Evolutionary conservation across 2,329 filamentous ascomycete species (phyloP).

Genomic region (Cyanodermella asteris): DNA sequence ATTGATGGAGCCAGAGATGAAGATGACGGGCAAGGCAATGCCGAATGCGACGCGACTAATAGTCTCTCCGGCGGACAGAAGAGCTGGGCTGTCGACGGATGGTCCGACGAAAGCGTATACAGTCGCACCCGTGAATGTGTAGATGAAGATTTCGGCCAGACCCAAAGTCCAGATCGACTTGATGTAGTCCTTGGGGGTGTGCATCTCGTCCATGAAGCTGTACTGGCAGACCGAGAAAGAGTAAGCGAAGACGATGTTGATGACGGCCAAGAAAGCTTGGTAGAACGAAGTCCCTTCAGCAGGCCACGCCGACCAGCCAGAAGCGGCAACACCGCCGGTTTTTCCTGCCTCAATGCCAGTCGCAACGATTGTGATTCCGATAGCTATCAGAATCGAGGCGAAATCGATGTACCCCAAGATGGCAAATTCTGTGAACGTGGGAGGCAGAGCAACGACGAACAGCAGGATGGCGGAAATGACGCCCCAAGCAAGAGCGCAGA

Average conservation of each 20-base stretch:
- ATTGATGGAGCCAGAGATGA: slow-evolving; percentile 18
- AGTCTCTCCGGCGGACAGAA: slow-evolving; percentile 11
- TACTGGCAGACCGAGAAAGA: slow-evolving; percentile 21
- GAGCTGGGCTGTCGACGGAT: slow-evolving; percentile 14
- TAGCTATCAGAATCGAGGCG: slow-evolving; percentile 14
- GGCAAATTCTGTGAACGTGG: slow-evolving; percentile 17
- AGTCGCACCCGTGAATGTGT: slow-evolving; percentile 13
- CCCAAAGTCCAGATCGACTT: slow-evolving; percentile 20
- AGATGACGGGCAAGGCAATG: slow-evolving; percentile 15
- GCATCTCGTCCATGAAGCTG: slow-evolving; percentile 16
- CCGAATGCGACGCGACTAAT: slow-evolving; percentile 15
- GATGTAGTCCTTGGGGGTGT: slow-evolving; percentile 13
- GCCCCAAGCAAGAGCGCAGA: slow-evolving; percentile 22
- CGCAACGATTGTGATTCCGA: slow-evolving; percentile 16
- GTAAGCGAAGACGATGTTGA: slow-evolving; percentile 20
- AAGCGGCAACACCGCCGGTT: slow-evolving; percentile 10
- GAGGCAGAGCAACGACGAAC: slow-evolving; percentile 14
- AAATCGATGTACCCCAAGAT: slow-evolving; percentile 19
- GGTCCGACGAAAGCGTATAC: slow-evolving; percentile 15
- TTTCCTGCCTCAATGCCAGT: slow-evolving; percentile 13
- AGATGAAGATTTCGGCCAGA: slow-evolving; percentile 14
- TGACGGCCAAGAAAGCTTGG: slow-evolving; percentile 14
- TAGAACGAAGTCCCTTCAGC: slow-evolving; percentile 14
- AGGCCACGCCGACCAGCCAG: slow-evolving; percentile 16
- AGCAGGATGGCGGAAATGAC: slow-evolving; percentile 20